Evolutionary conservation across 371 early-diverging fungal genomes (phyloP), one percentile per base, ranked within the genome.

Genomic region (Globomyces sp.): DNA sequence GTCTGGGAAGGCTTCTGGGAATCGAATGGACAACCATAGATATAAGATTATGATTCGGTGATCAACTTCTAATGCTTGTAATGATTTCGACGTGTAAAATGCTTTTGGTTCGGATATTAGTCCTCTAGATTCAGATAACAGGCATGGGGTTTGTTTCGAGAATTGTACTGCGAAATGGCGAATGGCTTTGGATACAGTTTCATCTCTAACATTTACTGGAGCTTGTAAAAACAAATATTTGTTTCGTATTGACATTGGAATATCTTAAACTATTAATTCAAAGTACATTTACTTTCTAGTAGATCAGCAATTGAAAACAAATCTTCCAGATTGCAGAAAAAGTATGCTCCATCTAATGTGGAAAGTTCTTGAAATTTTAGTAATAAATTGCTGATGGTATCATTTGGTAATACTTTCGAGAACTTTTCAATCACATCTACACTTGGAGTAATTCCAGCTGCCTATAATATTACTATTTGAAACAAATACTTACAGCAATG

Each of bases 11-110:
- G 75, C 67, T 37, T 69, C 64, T 0, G 75, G 72, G 62, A 74
- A 74, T 11, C 75, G 72, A 13, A 66, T 63, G 75, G 72, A 65
- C 68, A 96, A 77, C 96, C 96, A 96, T 74, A 94, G 79, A 67
- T 93, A 96, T 37, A 92, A 67, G 76, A 92, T 87, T 39, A 93
- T 87, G 2, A 78, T 69, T 51, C 88, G 85, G 71, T 96, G 96
- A 46, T 70, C 64, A 10, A 69, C 72, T 75, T 96, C 96, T 4
- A 94, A 70, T 0, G 64, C 48, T 47, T 37, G 78, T 24, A 24
- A 24, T 24, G 24, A 24, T 24, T 24, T 24, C 24, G 24, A 24
- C 24, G 24, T 24, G 24, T 24, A 24, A 24, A 24, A 24, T 24
- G 24, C 24, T 24, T 24, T 24, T 24, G 24, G 24, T 24, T 24